These are phyloP conservation scores for Gossypium lobatum DNA, from an alignment of 441 rosid species.

Conservation along the genomic window DNA sequence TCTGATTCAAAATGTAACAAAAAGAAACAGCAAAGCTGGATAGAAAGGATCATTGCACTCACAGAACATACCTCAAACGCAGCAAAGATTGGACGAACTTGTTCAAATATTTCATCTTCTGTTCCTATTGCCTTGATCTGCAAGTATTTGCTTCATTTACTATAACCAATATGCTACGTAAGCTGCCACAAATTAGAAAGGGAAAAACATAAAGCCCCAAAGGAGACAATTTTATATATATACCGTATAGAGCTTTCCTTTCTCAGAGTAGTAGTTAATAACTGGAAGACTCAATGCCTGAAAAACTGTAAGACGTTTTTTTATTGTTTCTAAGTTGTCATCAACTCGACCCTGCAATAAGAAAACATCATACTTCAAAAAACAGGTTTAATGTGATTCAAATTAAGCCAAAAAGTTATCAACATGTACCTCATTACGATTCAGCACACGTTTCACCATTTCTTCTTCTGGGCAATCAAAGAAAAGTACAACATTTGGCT, in stretches of 20 bases:
- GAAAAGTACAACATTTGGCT: constrained; percentile 76
- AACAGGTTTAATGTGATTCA: constrained; percentile 1
- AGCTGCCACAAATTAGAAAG: neutral
- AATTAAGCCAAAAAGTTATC: neutral
- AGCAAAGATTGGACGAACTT: constrained; percentile 59
- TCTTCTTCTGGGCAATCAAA: constrained; percentile 85
- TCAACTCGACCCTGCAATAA: constrained; percentile 78
- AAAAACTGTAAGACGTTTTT: constrained; percentile 70
- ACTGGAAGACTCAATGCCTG: constrained; percentile 64
- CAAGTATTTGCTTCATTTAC: constrained; percentile 19
- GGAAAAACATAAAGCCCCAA: neutral
- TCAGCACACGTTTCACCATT: constrained; percentile 86
- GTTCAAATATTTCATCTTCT: constrained; percentile 76
- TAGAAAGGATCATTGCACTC: neutral
- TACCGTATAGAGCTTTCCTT: constrained; percentile 72
- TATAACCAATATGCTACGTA: neutral
- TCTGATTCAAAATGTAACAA: neutral
- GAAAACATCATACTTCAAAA: neutral
- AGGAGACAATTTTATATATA: neutral
- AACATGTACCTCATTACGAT: constrained; percentile 68
- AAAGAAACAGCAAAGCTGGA: neutral
- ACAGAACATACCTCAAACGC: constrained; percentile 41
- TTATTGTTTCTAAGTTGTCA: constrained; percentile 78
- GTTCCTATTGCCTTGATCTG: constrained; percentile 91
- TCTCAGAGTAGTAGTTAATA: constrained; percentile 60